Conservation (phyloP, 345 rosid genomes). For the Lepidium sativum region DNA sequence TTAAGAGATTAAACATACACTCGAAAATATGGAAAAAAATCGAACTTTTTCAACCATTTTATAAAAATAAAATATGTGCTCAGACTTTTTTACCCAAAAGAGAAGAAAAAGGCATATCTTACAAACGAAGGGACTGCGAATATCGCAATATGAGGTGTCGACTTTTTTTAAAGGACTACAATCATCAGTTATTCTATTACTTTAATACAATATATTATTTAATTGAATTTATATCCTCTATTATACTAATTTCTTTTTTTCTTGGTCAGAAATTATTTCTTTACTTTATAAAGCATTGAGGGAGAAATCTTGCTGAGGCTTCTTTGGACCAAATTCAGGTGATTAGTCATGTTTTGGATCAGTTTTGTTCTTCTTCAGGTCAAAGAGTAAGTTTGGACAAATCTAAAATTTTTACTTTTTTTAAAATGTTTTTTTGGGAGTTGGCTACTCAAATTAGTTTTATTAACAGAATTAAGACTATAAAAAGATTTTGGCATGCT, state of each 20-base stretch:
- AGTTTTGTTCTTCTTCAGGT: too few relatives aligned
- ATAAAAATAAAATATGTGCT: background rate
- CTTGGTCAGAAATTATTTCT: background rate
- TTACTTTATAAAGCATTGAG: background rate
- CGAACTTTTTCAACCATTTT: background rate
- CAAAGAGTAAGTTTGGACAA: too few relatives aligned
- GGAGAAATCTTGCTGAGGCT: too few relatives aligned
- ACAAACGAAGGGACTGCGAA: constrained; percentile 18
- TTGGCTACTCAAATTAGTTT: too few relatives aligned
- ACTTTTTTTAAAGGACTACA: constrained; percentile 6
- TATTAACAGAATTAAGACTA: too few relatives aligned
- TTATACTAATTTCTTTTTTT: background rate
- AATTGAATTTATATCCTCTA: background rate
- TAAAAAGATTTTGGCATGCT: too few relatives aligned
- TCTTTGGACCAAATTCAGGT: too few relatives aligned
- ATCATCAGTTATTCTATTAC: constrained; percentile 12
- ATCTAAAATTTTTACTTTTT: too few relatives aligned
- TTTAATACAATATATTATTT: background rate
- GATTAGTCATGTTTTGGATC: too few relatives aligned
- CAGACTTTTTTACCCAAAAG: constrained; percentile 10
- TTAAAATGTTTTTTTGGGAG: too few relatives aligned
- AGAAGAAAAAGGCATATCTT: constrained; percentile 24
- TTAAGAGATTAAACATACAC: background rate
- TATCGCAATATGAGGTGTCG: constrained; percentile 24
- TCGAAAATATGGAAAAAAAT: background rate